Evolutionary conservation across 495 filamentous ascomycete species (phyloP).

Genomic region (Trichoderma gamsii): DNA sequence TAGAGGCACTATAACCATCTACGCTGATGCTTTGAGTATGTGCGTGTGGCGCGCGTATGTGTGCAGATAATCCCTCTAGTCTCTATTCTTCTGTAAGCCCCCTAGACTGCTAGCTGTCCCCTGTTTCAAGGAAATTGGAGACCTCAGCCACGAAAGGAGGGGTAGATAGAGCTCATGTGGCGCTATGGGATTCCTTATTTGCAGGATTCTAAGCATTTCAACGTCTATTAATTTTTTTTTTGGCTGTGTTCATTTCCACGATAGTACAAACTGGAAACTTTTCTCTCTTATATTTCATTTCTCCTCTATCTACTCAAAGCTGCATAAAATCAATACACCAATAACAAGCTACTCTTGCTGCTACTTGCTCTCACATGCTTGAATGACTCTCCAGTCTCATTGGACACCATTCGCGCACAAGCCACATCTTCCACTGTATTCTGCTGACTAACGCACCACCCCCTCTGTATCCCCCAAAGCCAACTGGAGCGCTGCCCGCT

Average conservation of each 20-base stretch:
- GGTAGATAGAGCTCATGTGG: neutral
- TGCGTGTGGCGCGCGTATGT: no score
- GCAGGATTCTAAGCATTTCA: neutral
- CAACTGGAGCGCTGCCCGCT: neutral
- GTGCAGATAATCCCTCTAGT: no score
- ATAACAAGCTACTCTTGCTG: neutral
- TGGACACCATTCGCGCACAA: neutral
- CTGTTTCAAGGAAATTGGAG: neutral
- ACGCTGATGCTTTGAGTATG: no score
- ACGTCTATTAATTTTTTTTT: neutral
- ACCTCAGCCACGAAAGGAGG: conserved; percentile 7
- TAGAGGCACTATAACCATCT: no score
- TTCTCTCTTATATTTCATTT: no score
- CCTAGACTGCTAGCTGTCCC: no score
- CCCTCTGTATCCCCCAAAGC: neutral
- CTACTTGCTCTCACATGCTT: no score
- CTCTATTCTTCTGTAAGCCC: no score
- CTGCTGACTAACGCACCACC: neutral
- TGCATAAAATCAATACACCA: neutral
- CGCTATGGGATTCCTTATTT: neutral
- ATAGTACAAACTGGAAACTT: no score
- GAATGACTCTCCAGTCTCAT: neutral
- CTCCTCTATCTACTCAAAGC: no score
- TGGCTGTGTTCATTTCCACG: no score
- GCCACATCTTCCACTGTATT: neutral